phyloP scores from a whole-genome alignment of 768 basidiomycete genomes.

The Asterophora parasitica region DNA sequence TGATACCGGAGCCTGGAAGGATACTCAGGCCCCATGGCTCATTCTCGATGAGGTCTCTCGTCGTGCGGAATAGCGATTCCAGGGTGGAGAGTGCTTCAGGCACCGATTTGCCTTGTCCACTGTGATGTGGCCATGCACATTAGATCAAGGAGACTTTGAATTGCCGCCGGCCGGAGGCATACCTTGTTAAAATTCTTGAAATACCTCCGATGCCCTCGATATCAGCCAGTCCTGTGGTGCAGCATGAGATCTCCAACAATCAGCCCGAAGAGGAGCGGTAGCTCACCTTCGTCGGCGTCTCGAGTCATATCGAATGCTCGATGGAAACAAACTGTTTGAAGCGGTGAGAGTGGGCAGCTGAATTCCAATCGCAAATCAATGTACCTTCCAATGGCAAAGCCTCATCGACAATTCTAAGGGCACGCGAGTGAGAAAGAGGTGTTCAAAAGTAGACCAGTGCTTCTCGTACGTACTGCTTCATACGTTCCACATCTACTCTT shows the following conservation, averaged over 20 bases:
- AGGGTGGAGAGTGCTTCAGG: constrained; percentile 37
- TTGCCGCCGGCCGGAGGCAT: constrained; percentile 1
- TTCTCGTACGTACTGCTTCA: constrained; percentile 39
- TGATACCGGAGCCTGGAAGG: constrained; percentile 77
- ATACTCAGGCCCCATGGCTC: constrained; percentile 42
- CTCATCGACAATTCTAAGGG: constrained; percentile 54
- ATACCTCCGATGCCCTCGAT: constrained; percentile 58
- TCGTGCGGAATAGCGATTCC: constrained; percentile 33
- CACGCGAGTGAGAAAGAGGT: background rate
- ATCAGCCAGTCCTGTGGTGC: constrained; percentile 36
- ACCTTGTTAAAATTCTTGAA: constrained; percentile 80
- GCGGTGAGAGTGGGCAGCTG: background rate
- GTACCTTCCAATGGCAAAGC: constrained; percentile 61
- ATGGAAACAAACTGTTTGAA: constrained; percentile 63
- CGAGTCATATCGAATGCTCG: constrained; percentile 73
- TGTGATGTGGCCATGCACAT: constrained; percentile 18
- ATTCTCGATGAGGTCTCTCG: constrained; percentile 31
- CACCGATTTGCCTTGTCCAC: constrained; percentile 49
- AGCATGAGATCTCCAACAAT: constrained; percentile 1
- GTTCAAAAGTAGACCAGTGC: constrained; percentile 11
- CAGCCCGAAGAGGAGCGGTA: background rate
- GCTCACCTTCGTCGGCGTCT: constrained; percentile 48
- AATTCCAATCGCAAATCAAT: constrained; percentile 1
- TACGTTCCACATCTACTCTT: constrained; percentile 51
- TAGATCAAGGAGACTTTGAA: background rate